Conservation (phyloP, 1,284 basidiomycete species). For the Cryptococcus hybrid region DNA sequence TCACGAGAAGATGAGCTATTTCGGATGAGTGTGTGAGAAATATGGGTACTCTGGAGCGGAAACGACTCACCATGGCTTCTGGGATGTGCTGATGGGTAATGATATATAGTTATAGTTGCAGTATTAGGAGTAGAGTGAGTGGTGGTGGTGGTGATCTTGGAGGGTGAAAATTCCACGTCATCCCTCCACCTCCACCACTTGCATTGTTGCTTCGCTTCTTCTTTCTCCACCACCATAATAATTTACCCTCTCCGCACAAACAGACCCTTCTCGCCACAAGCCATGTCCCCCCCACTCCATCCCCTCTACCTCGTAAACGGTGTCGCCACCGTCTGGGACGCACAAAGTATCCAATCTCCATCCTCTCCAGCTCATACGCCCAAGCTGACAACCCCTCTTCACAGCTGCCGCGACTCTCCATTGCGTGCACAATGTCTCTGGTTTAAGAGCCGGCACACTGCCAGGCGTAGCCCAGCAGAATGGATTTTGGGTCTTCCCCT, state of each 20-base stretch:
- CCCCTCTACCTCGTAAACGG: slow-evolving; percentile 45
- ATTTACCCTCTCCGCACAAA: too few species aligned
- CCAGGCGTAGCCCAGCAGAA: slow-evolving; percentile 97
- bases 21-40: too few species aligned
- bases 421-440: slow-evolving; percentile 75
- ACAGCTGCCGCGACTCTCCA: slow-evolving; percentile 72
- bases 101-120: too few species aligned
- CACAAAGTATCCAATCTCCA: slow-evolving; percentile 28
- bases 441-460: slow-evolving; percentile 82
- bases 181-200: too few species aligned
- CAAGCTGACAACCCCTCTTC: background rate
- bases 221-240: too few species aligned
- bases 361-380: slow-evolving; percentile 5
- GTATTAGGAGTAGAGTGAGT: too few species aligned
- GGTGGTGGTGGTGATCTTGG: too few species aligned
- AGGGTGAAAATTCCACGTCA: too few species aligned
- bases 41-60: too few species aligned
- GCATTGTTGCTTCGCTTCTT: too few species aligned
- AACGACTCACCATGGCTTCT: slow-evolving; percentile 11
- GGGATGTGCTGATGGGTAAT: background rate
- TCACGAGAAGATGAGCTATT: slow-evolving; percentile 44
- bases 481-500: slow-evolving; percentile 90
- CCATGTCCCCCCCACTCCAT: slow-evolving; percentile 16
- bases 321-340: slow-evolving; percentile 50
- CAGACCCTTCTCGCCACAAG: too few species aligned